Base-by-base conservation (phyloP, 2,329 filamentous ascomycete genomes). In the Fusarium globosum region DNA sequence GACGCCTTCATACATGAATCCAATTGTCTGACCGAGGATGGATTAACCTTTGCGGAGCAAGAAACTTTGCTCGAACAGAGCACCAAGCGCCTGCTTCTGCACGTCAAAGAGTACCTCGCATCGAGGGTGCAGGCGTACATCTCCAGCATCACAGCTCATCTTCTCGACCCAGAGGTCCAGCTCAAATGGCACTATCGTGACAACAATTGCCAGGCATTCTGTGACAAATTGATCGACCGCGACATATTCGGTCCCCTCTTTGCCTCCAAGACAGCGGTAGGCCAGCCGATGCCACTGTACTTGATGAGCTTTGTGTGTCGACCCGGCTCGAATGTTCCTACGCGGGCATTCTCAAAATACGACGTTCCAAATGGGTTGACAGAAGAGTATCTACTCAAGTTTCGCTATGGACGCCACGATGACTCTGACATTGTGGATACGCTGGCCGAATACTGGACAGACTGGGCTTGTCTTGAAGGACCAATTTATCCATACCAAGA, bases 381-480 rank as follows among this genome's bases (percentile, higher is more conserved):
- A 1, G 83, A 86, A 63, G 83, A 85, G 64, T 85, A 84, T 36
- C 77, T 86, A 2, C 77, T 82, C 46, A 79, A 78, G 14, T 81
- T 83, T 46, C 79, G 78, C 33, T 82, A 78, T 39, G 83, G 83
- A 5, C 74, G 80, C 1, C 80, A 83, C 55, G 79, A 82, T 48
- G 81, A 84, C 7, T 77, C 82, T 1, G 84, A 86, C 65, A 77
- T 86, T 2, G 77, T 85, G 18, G 84, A 86, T 59, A 78, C 78
- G 0, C 79, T 83, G 1, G 70, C 78, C n/a, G 83, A 85, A 68
- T 86, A 85, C 69, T 86, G 84, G 84, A 77, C 82, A 64, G 83
- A 85, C 57, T 85, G 83, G 83, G 82, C 79, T 7, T 79, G 76
- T 8, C 83, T 85, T 30, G 80, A 77, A 7, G 77, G 74, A 0